A percentile compares a stretch with the other conserved stretches of the same genome.
Evolutionary conservation across 2,329 filamentous ascomycete species (phyloP).

Genomic region (Leptosphaerulina australis): DNA sequence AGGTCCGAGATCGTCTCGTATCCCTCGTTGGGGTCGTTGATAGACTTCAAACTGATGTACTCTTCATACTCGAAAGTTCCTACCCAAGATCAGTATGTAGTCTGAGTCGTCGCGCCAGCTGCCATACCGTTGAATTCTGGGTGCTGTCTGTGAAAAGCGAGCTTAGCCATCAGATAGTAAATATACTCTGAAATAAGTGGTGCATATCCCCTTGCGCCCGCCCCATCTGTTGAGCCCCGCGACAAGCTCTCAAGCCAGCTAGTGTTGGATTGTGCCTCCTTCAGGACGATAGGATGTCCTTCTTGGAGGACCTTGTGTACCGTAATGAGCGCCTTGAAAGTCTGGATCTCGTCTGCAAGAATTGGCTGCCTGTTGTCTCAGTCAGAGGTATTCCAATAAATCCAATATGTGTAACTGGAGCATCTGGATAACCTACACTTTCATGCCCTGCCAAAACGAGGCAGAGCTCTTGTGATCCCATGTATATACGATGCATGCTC

Average conservation of each 20-base stretch:
- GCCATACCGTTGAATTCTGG: constrained; percentile 88
- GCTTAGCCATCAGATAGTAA: constrained; percentile 90
- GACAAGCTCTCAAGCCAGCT: constrained; percentile 93
- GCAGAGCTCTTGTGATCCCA: constrained; percentile 97
- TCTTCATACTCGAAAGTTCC: constrained; percentile 97
- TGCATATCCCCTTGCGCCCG: constrained; percentile 85
- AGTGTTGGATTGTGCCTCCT: constrained; percentile 86
- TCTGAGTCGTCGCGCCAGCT: neutral
- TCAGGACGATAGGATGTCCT: constrained; percentile 84
- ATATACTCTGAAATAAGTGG: constrained; percentile 97
- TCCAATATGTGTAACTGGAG: neutral
- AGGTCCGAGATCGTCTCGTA: constrained; percentile 95
- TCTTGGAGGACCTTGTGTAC: constrained; percentile 98
- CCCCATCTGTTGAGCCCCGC: constrained; percentile 74
- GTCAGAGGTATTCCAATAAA: constrained; percentile 20
- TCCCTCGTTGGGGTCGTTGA: constrained; percentile 98
- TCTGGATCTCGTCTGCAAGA: constrained; percentile 96
- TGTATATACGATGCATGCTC: constrained; percentile 96
- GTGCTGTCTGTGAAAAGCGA: constrained; percentile 95
- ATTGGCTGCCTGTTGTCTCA: constrained; percentile 78
- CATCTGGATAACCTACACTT: constrained; percentile 70
- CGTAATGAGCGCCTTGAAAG: constrained; percentile 97
- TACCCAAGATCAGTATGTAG: constrained; percentile 38
- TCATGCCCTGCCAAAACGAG: constrained; percentile 97
- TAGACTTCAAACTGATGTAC: constrained; percentile 96